Percentiles rank a stretch among this genome's conserved stretches.
phyloP scores from a whole-genome alignment of 352 stramenopile species.

The Globisporangium carolinianum region DNA sequence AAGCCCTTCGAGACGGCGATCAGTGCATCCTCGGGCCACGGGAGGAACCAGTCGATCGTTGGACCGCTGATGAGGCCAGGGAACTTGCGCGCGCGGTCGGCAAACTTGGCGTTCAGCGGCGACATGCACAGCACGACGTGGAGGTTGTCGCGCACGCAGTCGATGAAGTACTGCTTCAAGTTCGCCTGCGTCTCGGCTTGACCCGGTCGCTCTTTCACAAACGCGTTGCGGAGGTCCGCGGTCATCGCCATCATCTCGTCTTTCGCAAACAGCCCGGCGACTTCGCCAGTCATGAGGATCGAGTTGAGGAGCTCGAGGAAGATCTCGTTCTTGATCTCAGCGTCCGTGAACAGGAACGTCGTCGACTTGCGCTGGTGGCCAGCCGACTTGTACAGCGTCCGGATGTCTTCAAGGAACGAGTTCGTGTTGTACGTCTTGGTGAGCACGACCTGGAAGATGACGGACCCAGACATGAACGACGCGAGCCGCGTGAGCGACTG shows the following conservation, averaged over 20 bases:
- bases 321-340: constrained; percentile 98
- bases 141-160: constrained; percentile 97
- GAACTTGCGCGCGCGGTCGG: constrained; percentile 95
- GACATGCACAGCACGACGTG: constrained; percentile 99
- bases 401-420: constrained; percentile 97
- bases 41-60: constrained; percentile 99
- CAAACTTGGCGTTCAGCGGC: constrained; percentile 97
- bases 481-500: constrained; percentile 95
- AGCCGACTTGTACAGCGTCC: constrained; percentile 95
- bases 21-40: constrained; percentile 97
- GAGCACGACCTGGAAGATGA: constrained; percentile 97
- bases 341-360: constrained; percentile 98
- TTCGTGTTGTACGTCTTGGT: constrained; percentile 98
- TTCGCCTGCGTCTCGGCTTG: constrained; percentile 95
- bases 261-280: constrained; percentile 97
- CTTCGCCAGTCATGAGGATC: constrained; percentile 97
- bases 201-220: constrained; percentile 92
- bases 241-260: constrained; percentile 99
- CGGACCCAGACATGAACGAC: constrained; percentile 93
- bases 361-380: constrained; percentile 95
- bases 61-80: constrained; percentile 94
- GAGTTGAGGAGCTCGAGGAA: constrained; percentile 99
- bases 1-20: constrained; percentile 96
- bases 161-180: constrained; percentile 97
- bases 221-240: constrained; percentile 92